Evolutionary conservation across 345 rosid genomes (phyloP).

Genomic region (Trapa bicornis): DNA sequence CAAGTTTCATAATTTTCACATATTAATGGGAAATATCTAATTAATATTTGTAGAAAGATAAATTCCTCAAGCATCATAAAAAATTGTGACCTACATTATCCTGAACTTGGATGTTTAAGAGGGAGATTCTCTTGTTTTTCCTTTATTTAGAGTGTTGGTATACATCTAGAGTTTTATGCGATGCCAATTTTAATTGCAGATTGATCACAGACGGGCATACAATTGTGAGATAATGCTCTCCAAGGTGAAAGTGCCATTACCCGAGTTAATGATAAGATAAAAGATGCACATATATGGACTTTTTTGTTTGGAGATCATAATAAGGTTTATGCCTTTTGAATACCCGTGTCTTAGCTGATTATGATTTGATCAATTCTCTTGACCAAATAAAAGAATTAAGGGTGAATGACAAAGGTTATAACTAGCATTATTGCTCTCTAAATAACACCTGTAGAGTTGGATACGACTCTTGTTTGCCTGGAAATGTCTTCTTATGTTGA

Average conservation of each 20-base stretch:
- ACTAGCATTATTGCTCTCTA: background rate
- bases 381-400: background rate
- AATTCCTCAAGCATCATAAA: background rate
- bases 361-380: no score
- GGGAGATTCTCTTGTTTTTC: background rate
- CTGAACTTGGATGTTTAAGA: no score
- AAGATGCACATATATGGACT: background rate
- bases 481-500: no score
- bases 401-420: background rate
- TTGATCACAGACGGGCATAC: constrained; percentile 91
- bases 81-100: background rate
- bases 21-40: background rate
- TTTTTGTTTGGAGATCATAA: no score
- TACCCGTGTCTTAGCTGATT: no score
- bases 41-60: background rate
- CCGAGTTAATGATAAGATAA: constrained; percentile 67
- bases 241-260: constrained; percentile 81
- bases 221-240: constrained; percentile 99
- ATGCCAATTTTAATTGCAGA: constrained; percentile 26
- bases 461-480: no score
- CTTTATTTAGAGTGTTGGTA: background rate
- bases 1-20: background rate
- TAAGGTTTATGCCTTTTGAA: no score
- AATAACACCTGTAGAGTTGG: background rate
- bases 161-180: background rate